Evolutionary conservation across 2,329 filamentous ascomycete genomes (phyloP), one percentile per base, ranked within the genome.

Genomic region (Curvularia sp.): DNA sequence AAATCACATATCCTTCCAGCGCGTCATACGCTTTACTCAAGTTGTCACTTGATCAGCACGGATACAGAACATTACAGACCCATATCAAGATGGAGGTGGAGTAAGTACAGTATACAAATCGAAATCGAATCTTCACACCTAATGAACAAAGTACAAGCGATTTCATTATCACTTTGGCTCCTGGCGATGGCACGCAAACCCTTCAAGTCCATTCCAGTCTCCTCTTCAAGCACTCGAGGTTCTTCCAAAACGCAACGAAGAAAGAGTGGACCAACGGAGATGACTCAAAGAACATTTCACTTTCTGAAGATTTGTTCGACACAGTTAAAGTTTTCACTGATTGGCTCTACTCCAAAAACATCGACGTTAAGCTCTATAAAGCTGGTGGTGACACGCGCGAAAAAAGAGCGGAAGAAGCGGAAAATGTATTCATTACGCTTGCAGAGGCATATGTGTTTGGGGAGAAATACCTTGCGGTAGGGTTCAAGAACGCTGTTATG

Each of bases 401-500:
- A 13, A 15, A 22, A 10, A 12, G 2, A 18, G 1, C 8, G 1
- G 22, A 20, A 30, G 22, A 41, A 22, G 15, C 22, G 9, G 48
- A 30, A 7, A 9, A 49, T 0, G 20, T 39, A 2, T 49, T 39
- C 20, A 10, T 38, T 18, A 7, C 1, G 30, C 33, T 49, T 18
- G 20, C 33, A 26, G 1, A 28, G 26, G 5, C 49, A 22, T 51
- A 51, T 7, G 10, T 42, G 3, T 51, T 51, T 1, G 49, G n/a
- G 1, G 33, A 42, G 0, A 42, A 20, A n/a, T 28, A 39, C 0
- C 7, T 42, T 1, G 49, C 39, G 6, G 0, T 6, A 0, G 4
- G 1, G 24, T 42, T 41, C 6, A 51, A 51, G 2, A 24, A 51
- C 1, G 35, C 10, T 1, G 3, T 51, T 1, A 0, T 42, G 0